Evolutionary conservation across 495 filamentous ascomycete species (phyloP).

Genomic region (Xylaria bambusicola): DNA sequence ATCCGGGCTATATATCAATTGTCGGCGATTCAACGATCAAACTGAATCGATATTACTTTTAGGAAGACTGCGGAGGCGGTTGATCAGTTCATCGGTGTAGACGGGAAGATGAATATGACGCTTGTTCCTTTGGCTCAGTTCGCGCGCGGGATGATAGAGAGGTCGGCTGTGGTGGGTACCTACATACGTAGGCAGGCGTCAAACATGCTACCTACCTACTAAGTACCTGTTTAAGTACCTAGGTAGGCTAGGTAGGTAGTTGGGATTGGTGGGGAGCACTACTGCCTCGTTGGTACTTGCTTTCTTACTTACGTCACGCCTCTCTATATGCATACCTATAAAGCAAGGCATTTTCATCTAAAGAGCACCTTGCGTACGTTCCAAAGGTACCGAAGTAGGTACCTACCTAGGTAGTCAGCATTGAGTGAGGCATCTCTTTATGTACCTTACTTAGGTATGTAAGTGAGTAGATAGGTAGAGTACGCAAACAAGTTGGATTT

Average conservation of each 20-base stretch:
- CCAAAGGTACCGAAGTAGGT: too few species aligned
- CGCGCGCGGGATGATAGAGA: background rate
- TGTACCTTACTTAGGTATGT: too few species aligned
- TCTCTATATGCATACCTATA: background rate
- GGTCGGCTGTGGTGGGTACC: background rate
- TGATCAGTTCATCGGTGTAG: background rate
- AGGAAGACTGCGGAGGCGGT: background rate
- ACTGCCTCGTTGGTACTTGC: too few species aligned
- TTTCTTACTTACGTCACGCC: constrained; percentile 19
- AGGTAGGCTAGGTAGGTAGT: background rate
- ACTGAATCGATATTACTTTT: background rate
- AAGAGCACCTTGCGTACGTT: too few species aligned
- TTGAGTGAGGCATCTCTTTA: too few species aligned
- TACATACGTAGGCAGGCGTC: background rate
- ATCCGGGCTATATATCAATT: background rate
- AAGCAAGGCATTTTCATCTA: too few species aligned
- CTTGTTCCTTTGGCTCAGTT: background rate
- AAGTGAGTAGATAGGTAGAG: too few species aligned
- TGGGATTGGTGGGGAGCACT: background rate
- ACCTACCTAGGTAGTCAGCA: too few species aligned
- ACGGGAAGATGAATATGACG: background rate
- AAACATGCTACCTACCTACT: too few species aligned
- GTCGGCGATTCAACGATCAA: background rate
- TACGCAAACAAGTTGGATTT: too few species aligned
- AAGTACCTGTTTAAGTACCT: too few species aligned